Base-by-base conservation (phyloP, 805 yeast species). In the Metschnikowia similis region DNA sequence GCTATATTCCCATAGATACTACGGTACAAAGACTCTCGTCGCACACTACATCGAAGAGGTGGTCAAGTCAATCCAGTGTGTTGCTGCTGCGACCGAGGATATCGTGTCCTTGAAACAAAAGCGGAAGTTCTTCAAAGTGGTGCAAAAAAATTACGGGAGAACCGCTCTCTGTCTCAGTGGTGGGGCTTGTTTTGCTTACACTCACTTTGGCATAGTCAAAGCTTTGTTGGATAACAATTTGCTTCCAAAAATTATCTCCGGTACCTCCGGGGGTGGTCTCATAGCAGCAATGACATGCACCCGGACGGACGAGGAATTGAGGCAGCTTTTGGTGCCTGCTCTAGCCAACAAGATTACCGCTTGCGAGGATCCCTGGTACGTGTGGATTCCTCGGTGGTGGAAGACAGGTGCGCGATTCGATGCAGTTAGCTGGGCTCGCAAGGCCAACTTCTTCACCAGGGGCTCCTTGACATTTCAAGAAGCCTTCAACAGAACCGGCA, bases 211-310 rank as follows among this genome's bases (percentile, higher is more conserved):
- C 2, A 80, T 87, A 2, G 75, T 86, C 28, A 83, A 83, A 54
- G 91, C 90, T 0, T 65, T 87, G 36, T 66, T 86, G 5, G 90
- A 87, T 51, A 77, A 79, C 50, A 85, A 83, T 61, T 66, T 80
- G 45, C 67, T 87, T 45, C 95, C 95, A 1, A 72, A 74, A 4
- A 84, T 87, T 35, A 71, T 87, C 8, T 79, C 87, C 34, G 95
- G 95, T 1, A 87, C 94, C 0, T 82, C 89, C 0, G 92, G 94
- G 1, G 95, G 95, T 13, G 92, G 90, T 1, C 66, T 85, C 10
- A 81, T 86, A 11, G 91, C 94, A 0, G 87, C 90, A 0, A 64
- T 87, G 36, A 80, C 85, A 0, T 78, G 89, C 46, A 81, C 89
- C 0, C 69, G 91, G 48, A 83, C 89, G 0, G 78, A 85, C 57